Base-by-base conservation (phyloP, 352 stramenopile species). In the Poterioochromonas sp. region DNA sequence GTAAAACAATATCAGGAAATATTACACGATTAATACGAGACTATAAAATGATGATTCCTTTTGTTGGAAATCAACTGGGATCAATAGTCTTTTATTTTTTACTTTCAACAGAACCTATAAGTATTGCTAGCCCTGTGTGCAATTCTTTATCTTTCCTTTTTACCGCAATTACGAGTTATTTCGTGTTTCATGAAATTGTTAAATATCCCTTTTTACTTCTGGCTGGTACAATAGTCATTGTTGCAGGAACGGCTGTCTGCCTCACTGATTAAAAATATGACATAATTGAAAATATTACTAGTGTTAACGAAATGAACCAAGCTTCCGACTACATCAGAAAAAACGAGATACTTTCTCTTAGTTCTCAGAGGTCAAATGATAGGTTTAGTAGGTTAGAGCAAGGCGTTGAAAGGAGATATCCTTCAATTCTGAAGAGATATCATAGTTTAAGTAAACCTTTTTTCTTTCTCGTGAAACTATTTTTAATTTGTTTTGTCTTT, bases 1-100 rank as follows among this genome's bases (percentile, higher is more conserved):
- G 1, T 20, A 73, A 47, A 73, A 5, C 62, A 11, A 53, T 53
- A 2, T 8, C 2, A 20, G 20, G 20, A 29, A 53, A 2, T 11
- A 11, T 73, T 34, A 53, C 15, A 44, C 37, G 8, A 11, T 8
- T 26, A 5, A 51, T 51, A 51, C 26, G 53, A 2, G 26, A 63
- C 26, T 26, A 11, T 63, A 34, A 63, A 40, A 26, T 76, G 34
- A n/a, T 76, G 26, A 20, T 76, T 53, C 68, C 68, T 37, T 54
- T 58, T 15, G 5, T 54, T 32, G n/a, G 54, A 15, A 76, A 76
- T 62, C 68, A 76, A 40, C 8, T 3, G 3, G 68, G 68, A 26
- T 76, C 68, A 41, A 18, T 76, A 41, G 68, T 54, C n/a, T 76
- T 40, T 40, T 76, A 58, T 40, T 76, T 44, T 8, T 39, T 76